phyloP scores from a whole-genome alignment of 768 basidiomycete genomes.

The Porpolomopsis calyptriformis region DNA sequence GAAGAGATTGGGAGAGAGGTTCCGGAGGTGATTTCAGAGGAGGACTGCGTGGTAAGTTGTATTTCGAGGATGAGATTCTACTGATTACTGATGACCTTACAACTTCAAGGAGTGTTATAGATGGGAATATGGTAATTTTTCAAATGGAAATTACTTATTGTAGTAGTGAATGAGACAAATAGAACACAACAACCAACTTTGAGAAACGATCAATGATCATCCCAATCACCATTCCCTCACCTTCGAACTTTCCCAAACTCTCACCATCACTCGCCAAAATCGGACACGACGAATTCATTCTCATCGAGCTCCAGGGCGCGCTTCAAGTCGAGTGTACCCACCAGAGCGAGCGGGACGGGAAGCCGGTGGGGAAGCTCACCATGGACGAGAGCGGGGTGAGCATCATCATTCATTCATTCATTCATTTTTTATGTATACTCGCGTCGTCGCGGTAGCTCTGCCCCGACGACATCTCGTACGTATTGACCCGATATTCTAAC shows the following conservation, averaged over 20 bases:
- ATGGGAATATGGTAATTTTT: constrained; percentile 46
- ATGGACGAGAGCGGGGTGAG: constrained; percentile 51
- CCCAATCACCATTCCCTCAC: constrained; percentile 39
- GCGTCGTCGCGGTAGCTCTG: too few relatives aligned
- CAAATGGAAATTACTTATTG: too few relatives aligned
- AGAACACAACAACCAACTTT: background rate
- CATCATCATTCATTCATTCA: constrained; percentile 1
- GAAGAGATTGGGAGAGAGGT: constrained; percentile 54
- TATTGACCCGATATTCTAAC: too few relatives aligned
- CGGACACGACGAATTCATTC: constrained; percentile 67
- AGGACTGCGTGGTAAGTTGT: constrained; percentile 62
- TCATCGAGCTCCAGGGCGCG: constrained; percentile 82
- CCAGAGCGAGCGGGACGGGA: constrained; percentile 46
- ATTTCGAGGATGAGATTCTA: background rate
- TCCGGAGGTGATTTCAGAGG: constrained; percentile 40
- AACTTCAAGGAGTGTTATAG: constrained; percentile 44
- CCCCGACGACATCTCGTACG: too few relatives aligned
- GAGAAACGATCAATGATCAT: constrained; percentile 44
- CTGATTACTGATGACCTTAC: background rate
- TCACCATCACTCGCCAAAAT: constrained; percentile 59
- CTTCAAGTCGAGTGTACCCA: constrained; percentile 55
- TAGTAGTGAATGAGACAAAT: background rate
- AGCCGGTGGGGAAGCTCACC: constrained; percentile 67
- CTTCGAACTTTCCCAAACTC: constrained; percentile 34
- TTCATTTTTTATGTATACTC: background rate